phyloP scores from a whole-genome alignment of 2,329 filamentous ascomycete species.

The Aspergillus texensis region DNA sequence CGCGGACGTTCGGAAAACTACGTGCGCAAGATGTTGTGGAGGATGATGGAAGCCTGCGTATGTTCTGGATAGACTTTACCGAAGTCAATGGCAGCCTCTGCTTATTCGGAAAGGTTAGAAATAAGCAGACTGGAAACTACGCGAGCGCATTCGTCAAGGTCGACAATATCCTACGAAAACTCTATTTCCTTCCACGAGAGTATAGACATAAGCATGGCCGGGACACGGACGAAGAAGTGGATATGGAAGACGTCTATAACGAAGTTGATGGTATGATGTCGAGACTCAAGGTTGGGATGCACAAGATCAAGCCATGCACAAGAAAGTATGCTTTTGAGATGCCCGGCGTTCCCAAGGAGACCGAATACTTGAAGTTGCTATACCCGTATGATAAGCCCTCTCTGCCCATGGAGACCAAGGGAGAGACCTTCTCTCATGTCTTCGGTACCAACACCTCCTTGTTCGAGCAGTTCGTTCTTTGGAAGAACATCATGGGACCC shows the following conservation, averaged over 20 bases:
- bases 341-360: constrained; percentile 80
- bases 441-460: constrained; percentile 92
- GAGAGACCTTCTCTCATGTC: constrained; percentile 89
- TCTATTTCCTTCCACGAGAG: constrained; percentile 88
- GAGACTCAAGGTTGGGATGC: constrained; percentile 79
- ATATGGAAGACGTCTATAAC: constrained; percentile 84
- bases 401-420: constrained; percentile 70
- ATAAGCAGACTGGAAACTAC: constrained; percentile 76
- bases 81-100: constrained; percentile 90
- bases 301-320: constrained; percentile 89
- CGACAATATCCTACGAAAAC: constrained; percentile 88
- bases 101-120: constrained; percentile 92
- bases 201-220: constrained; percentile 60
- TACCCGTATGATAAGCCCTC: constrained; percentile 87
- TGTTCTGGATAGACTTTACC: constrained; percentile 97
- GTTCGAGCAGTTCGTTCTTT: constrained; percentile 97
- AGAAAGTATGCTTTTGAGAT: constrained; percentile 97
- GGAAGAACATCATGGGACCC: constrained; percentile 98
- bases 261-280: constrained; percentile 90
- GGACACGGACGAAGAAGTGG: constrained; percentile 75
- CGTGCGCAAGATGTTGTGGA: constrained; percentile 85
- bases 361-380: constrained; percentile 90
- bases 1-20: constrained; percentile 72
- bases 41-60: constrained; percentile 83
- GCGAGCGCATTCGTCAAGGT: constrained; percentile 95